Conservation (phyloP, 306 rosid species). For the Cicer arietinum region DNA sequence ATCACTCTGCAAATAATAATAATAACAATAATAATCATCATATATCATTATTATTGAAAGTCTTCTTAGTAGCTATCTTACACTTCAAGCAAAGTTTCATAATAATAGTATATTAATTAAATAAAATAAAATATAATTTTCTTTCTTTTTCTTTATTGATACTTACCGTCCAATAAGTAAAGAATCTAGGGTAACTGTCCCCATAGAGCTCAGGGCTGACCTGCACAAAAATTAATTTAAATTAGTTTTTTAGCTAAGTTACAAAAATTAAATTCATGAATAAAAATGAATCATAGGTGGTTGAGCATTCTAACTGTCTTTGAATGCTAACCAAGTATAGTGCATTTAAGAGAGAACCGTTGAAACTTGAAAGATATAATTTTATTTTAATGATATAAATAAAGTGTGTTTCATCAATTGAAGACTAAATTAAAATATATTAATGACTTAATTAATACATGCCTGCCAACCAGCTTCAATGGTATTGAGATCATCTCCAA, state of each 20-base stretch:
- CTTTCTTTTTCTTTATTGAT: constrained; percentile 1
- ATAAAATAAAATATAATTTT: not conserved
- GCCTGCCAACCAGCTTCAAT: constrained; percentile 99
- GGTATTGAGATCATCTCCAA: constrained; percentile 93
- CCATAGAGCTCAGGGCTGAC: constrained; percentile 98
- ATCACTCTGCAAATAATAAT: constrained; percentile 66
- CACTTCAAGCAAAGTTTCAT: constrained; percentile 39
- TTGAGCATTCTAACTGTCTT: constrained; percentile 50
- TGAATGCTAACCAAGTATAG: constrained; percentile 44
- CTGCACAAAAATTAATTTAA: constrained; percentile 62
- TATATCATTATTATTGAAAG: not conserved
- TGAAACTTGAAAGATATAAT: not conserved
- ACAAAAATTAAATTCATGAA: constrained; percentile 21
- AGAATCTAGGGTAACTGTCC: constrained; percentile 89
- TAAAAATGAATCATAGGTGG: constrained; percentile 53
- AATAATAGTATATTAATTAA: not conserved
- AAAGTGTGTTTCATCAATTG: not conserved
- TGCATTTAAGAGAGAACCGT: constrained; percentile 18
- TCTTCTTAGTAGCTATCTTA: not conserved
- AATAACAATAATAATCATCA: not conserved
- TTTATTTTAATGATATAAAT: not conserved
- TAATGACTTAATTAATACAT: constrained; percentile 38
- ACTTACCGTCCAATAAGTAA: constrained; percentile 98
- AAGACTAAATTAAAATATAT: constrained; percentile 37
- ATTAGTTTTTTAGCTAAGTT: constrained; percentile 42